A percentile compares a stretch with the other conserved stretches of the same genome.
These are phyloP conservation scores for Diplodia mutila DNA, from an alignment of 2,329 filamentous ascomycete species.

Conservation along the genomic window DNA sequence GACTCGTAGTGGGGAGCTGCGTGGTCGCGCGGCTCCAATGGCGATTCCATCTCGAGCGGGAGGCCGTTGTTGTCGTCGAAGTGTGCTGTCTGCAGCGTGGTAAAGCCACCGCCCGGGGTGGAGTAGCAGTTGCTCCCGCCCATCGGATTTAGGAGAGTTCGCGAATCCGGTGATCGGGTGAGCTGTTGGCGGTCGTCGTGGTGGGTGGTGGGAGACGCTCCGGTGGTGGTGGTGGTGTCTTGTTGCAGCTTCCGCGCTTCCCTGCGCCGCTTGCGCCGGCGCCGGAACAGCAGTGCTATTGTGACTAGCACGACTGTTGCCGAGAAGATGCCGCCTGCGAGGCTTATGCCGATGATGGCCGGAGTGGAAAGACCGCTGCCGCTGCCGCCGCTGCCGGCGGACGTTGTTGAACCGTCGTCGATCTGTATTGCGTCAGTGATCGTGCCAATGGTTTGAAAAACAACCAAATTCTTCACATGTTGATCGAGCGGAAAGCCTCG, in stretches of 20 bases:
- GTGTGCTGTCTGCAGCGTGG: background rate
- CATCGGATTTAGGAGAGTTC: background rate
- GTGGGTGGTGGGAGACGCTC: background rate
- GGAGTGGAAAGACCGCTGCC: background rate
- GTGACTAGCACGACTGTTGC: background rate
- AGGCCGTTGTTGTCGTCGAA: background rate
- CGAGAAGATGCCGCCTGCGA: conserved; percentile 5
- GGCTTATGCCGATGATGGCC: conserved; percentile 13
- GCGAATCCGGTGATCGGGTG: background rate
- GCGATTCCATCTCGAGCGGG: conserved; percentile 5
- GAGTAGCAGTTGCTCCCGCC: background rate
- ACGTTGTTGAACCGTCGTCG: background rate
- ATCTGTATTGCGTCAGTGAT: background rate
- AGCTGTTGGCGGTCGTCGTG: background rate
- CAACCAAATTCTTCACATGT: background rate
- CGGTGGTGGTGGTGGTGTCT: background rate
- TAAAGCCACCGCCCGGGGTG: background rate
- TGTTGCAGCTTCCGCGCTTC: background rate
- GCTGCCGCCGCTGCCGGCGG: too few relatives aligned
- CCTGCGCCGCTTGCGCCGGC: background rate
- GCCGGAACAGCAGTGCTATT: conserved; percentile 9
- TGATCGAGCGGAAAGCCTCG: background rate
- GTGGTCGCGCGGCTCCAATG: background rate
- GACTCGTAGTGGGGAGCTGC: background rate
- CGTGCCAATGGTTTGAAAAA: background rate